phyloP scores from a whole-genome alignment of 305 asterid species.

The Rubia occidens region DNA sequence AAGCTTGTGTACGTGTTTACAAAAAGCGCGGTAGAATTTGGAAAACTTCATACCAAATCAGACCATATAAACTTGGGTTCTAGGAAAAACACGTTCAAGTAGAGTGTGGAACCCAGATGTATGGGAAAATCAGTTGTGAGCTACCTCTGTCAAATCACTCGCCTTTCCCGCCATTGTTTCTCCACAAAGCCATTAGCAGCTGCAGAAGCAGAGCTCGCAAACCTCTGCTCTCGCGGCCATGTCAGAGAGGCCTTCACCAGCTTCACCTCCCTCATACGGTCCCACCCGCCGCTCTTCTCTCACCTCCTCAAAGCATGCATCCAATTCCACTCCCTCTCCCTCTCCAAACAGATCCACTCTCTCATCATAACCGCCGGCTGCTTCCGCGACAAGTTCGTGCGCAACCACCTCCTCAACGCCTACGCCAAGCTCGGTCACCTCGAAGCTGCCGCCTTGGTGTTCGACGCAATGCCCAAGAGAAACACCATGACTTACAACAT shows the following conservation, averaged over 20 bases:
- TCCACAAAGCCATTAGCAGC: slow-evolving; percentile 26
- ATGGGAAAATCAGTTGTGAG: slow-evolving; percentile 31
- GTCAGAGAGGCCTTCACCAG: slow-evolving; percentile 43
- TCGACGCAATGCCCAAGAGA: slow-evolving; percentile 50
- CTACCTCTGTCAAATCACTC: slow-evolving; percentile 4
- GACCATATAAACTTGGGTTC: too few relatives aligned
- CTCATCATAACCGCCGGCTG: slow-evolving; percentile 47
- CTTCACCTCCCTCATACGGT: slow-evolving; percentile 33
- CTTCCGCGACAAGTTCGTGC: slow-evolving; percentile 41
- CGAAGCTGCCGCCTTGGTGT: slow-evolving; percentile 39
- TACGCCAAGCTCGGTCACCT: slow-evolving; percentile 49
- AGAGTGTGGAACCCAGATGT: slow-evolving; percentile 2
- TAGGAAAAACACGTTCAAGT: neutral
- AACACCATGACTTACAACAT: slow-evolving; percentile 78
- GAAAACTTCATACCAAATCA: too few relatives aligned
- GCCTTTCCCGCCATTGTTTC: slow-evolving; percentile 26
- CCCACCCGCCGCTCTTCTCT: slow-evolving; percentile 52
- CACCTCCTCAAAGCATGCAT: slow-evolving; percentile 61
- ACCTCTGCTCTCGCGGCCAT: slow-evolving; percentile 44
- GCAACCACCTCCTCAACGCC: slow-evolving; percentile 57
- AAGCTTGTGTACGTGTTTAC: too few relatives aligned
- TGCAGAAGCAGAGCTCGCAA: slow-evolving; percentile 27
- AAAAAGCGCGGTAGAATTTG: too few relatives aligned
- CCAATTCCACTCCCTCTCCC: slow-evolving; percentile 33
- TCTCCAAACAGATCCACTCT: slow-evolving; percentile 59